Evolutionary conservation across 139 green algal genomes (phyloP), one percentile per base, ranked within the genome.

Genomic region (Spirogloea muscicola): DNA sequence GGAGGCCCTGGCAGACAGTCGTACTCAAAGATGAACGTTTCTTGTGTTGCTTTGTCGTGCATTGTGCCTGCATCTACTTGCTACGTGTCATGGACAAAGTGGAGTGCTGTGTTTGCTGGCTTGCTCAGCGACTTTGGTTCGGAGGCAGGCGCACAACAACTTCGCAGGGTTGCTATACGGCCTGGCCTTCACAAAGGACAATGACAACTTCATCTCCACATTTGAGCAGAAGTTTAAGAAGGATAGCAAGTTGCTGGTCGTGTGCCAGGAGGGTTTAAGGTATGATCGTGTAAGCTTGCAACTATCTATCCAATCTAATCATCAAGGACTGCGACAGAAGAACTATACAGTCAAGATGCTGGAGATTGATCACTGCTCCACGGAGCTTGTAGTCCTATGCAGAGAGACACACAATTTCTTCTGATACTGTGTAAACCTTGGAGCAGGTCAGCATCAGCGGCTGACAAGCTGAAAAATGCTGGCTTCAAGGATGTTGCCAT

Each of bases 201-300:
- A 77, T 59, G 25, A 57, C 31, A n/a, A 72, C 58, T 77, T 77
- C 58, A 41, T 76, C 34, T 59, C 60, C 29, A 79, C n/a, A 38
- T 31, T 77, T 21, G 29, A 57, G 27, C 27, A 70, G 61, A 76
- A 25, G 16, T 3, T 65, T 21, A 33, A 25, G n/a, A 77, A 77
- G 13, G 60, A 70, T 59, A 4, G 21, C 18, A 77, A 77, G 69
- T 25, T 77, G 3, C 69, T 77, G 18, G n/a, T 77, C 38, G 69
- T 77, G 3, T 77, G 69, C 69, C 69, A 77, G 67, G 69, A 77
- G 21, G 69, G 69, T 38, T 31, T 77, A 13, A 52, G 69, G 60
- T 77, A 57, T 63, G 69, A 46, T 21, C 21, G 46, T 55, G 46
- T 21, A 55, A 21, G 21, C 21, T 55, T 55, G 46, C 21, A 55